phyloP scores from a whole-genome alignment of 371 early-diverging fungal genomes.

The Mucor sp. region DNA sequence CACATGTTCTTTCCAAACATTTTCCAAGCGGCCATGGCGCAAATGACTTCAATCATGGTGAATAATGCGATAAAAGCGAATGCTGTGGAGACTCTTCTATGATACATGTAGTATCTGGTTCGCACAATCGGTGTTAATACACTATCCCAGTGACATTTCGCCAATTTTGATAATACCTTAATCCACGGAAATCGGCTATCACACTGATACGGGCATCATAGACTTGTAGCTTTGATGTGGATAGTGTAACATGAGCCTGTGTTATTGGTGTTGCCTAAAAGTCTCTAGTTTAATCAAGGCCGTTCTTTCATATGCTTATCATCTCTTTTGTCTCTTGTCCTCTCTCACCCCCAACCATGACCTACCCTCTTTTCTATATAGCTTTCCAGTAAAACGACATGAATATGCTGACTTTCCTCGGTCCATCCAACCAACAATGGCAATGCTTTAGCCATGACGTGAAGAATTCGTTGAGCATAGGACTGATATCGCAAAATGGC shows the following conservation, averaged over 20 bases:
- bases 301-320: neutral
- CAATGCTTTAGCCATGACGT: slow-evolving; percentile 64
- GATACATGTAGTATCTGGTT: slow-evolving; percentile 79
- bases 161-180: slow-evolving; percentile 19
- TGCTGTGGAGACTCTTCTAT: slow-evolving; percentile 78
- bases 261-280: slow-evolving; percentile 59
- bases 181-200: slow-evolving; percentile 78
- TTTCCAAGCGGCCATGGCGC: slow-evolving; percentile 72
- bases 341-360: neutral
- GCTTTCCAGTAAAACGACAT: slow-evolving; percentile 70
- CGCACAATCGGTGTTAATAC: neutral
- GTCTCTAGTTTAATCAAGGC: neutral
- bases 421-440: slow-evolving; percentile 69
- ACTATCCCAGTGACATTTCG: neutral
- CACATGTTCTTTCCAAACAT: slow-evolving; percentile 55
- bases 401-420: slow-evolving; percentile 71
- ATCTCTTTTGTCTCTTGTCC: neutral
- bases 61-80: slow-evolving; percentile 68
- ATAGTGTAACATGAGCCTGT: slow-evolving; percentile 66
- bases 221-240: slow-evolving; percentile 67
- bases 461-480: slow-evolving; percentile 59
- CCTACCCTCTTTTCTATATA: slow-evolving; percentile 63
- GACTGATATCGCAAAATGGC: slow-evolving; percentile 80
- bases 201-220: slow-evolving; percentile 71
- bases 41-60: slow-evolving; percentile 73